Conservation (phyloP, 2,329 filamentous ascomycete species). For the Ophiocordyceps polyrhachis-furcata region DNA sequence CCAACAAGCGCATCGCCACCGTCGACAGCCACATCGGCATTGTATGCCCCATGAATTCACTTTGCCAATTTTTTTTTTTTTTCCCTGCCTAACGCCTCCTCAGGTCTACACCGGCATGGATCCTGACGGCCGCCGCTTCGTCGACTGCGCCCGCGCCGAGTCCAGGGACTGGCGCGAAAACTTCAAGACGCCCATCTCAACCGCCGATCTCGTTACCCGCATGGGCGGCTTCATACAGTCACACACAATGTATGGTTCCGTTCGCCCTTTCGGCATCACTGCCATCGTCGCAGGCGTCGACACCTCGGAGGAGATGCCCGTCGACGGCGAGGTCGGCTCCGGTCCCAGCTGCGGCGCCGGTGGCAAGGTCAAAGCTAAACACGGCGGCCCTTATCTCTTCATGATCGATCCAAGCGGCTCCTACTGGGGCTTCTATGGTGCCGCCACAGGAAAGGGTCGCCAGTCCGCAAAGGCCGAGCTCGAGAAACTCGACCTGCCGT, state of each 20-base stretch:
- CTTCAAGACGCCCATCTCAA: conserved; percentile 90
- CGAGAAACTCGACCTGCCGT: conserved; percentile 83
- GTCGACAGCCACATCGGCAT: conserved; percentile 87
- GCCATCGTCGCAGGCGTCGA: conserved; percentile 91
- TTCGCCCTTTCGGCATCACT: conserved; percentile 91
- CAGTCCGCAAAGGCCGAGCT: conserved; percentile 96
- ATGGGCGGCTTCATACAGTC: conserved; percentile 94
- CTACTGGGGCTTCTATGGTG: conserved; percentile 98
- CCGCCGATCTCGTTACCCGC: conserved; percentile 70
- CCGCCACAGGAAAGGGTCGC: conserved; percentile 88
- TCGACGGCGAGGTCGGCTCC: conserved; percentile 76
- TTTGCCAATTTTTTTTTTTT: not conserved
- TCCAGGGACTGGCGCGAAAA: conserved; percentile 75
- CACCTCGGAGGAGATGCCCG: conserved; percentile 63
- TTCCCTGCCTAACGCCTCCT: not conserved
- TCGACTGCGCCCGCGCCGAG: conserved; percentile 86
- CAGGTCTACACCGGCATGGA: conserved; percentile 88
- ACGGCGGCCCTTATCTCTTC: conserved; percentile 85
- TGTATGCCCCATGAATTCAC: conserved; percentile 33
- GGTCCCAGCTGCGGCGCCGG: conserved; percentile 67
- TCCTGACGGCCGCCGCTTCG: conserved; percentile 88
- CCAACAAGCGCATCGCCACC: conserved; percentile 94
- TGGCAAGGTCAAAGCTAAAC: conserved; percentile 56
- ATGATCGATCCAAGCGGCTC: conserved; percentile 97
- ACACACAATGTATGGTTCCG: conserved; percentile 92